These are phyloP conservation scores for Penicillium parvum DNA, from an alignment of 495 filamentous ascomycete genomes.

Conservation along the genomic window DNA sequence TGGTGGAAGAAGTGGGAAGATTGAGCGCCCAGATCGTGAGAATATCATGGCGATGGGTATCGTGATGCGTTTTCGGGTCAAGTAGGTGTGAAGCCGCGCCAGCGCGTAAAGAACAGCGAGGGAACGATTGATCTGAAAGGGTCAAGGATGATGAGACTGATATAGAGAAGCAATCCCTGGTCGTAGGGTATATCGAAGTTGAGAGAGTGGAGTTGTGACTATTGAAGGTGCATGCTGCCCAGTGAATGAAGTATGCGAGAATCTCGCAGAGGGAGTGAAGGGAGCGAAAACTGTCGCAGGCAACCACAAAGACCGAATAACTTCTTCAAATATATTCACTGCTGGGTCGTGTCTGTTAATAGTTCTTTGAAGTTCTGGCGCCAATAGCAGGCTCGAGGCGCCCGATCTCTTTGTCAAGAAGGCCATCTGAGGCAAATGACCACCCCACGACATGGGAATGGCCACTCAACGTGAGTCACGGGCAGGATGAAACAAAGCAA, in stretches of 20 bases:
- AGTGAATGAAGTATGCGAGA: too few species aligned
- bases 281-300: slow-evolving; percentile 2
- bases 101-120: slow-evolving; percentile 1
- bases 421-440: slow-evolving; percentile 11
- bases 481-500: slow-evolving; percentile 16
- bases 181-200: too few species aligned
- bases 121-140: background rate
- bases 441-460: slow-evolving; percentile 3
- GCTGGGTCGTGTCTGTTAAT: background rate
- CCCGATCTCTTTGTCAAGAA: slow-evolving; percentile 11
- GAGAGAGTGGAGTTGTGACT: too few species aligned
- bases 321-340: slow-evolving; percentile 10
- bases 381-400: slow-evolving; percentile 6
- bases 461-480: slow-evolving; percentile 13
- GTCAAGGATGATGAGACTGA: background rate
- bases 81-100: background rate
- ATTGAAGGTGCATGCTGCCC: slow-evolving; percentile 9
- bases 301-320: background rate
- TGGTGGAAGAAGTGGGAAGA: slow-evolving; percentile 43
- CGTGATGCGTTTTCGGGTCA: too few species aligned
- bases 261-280: slow-evolving; percentile 13
- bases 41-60: slow-evolving; percentile 29
- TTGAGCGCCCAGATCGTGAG: slow-evolving; percentile 26
- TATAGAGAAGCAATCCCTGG: too few species aligned
- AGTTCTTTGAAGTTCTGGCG: slow-evolving; percentile 9